Percentiles rank a stretch among this genome's conserved stretches.
Evolutionary conservation across 257 asterid species (phyloP).

Genomic region (Ajuga chamaepitys): DNA sequence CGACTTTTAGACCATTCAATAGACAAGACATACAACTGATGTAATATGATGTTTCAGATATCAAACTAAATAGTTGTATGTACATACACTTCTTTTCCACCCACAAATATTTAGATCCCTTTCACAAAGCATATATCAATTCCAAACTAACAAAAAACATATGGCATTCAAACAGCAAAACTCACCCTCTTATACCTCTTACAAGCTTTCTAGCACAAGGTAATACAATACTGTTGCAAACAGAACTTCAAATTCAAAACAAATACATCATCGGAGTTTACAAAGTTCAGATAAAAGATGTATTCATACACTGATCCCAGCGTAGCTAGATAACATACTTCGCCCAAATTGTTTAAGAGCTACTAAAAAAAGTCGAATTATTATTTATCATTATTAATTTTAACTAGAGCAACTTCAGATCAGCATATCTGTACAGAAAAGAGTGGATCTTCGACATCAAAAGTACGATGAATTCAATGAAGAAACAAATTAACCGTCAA

Average conservation of each 20-base stretch:
- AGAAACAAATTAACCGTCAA: not conserved
- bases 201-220: too few relatives aligned
- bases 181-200: not conserved
- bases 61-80: not conserved
- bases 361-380: too few relatives aligned
- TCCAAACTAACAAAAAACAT: slow-evolving; percentile 5
- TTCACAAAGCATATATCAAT: not conserved
- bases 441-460: not conserved
- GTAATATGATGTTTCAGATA: too few relatives aligned
- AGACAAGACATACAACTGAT: too few relatives aligned
- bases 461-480: not conserved
- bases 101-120: not conserved
- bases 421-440: not conserved
- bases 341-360: not conserved
- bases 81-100: not conserved
- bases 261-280: not conserved
- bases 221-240: not conserved
- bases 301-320: not conserved
- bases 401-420: not conserved
- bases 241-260: not conserved
- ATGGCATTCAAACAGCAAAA: not conserved
- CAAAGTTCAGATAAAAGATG: not conserved
- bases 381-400: too few relatives aligned
- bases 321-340: not conserved
- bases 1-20: not conserved